Evolutionary conservation across 176 grass and related monocot species (phyloP), one percentile per base, ranked within the genome.

Genomic region (Oryza brachyantha): DNA sequence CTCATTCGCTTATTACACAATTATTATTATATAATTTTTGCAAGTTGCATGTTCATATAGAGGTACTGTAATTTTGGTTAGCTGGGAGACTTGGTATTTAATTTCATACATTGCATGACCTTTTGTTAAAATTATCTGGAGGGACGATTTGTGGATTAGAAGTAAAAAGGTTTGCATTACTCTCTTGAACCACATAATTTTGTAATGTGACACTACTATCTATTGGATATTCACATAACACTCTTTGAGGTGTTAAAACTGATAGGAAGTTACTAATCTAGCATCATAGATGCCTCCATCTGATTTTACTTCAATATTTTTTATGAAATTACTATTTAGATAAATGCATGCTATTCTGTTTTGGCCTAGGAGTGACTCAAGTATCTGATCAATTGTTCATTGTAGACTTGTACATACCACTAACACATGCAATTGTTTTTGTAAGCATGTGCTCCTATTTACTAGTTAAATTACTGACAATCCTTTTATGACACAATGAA

Each of bases 41-140:
- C 54, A 76, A 77, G 57, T 81, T 81, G 76, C 81, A 77, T 84
- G 89, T 87, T 29, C 72, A 85, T 87, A 84, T 74, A 81, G 61
- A 28, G 68, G 45, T 71, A 76, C 75, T 78, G 63, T 52, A 36
- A 79, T 75, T 64, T 64, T 75, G 70, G 41, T 52, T 84, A 84
- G 40, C 64, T 84, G 37, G 32, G 69, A 70, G 65, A 13, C 38
- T 68, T 68, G 75, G 68, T 64, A 81, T 86, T 81, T 72, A 27
- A 42, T 50, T 35, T 35, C 29, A 21, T 79, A 39, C 43, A 11
- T 79, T 74, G 69, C 70, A 62, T 62, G 62, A 64, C 57, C 72
- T 40, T 82, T 41, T 81, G 64, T 77, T 82, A 55, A 61, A 76
- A 13, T 71, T 68, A 66, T 88, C 61, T 48, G 0, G 29, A 70